Conservation (phyloP, 176 grass and related monocot species). For the Zoysia japonica region DNA sequence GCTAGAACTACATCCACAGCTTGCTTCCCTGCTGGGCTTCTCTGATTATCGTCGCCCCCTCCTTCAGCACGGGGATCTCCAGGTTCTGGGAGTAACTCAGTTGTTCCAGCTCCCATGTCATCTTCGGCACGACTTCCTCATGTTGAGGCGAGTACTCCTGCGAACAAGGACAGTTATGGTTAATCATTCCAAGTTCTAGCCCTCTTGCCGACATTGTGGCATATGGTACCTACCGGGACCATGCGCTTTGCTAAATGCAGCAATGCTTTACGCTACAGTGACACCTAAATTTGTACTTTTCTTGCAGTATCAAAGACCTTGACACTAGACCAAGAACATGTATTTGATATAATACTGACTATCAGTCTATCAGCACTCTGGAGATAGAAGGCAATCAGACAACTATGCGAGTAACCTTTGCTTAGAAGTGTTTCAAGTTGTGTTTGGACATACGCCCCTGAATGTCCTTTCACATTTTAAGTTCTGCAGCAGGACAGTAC, state of each 20-base stretch:
- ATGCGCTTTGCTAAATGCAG: slow-evolving; percentile 7
- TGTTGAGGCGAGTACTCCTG: slow-evolving; percentile 48
- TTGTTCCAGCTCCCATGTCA: slow-evolving; percentile 43
- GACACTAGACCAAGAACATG: slow-evolving; percentile 22
- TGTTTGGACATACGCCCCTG: slow-evolving; percentile 15
- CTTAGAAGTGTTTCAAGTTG: background rate
- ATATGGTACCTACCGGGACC: background rate
- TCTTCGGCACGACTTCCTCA: slow-evolving; percentile 36
- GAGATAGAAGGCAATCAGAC: background rate
- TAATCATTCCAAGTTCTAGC: background rate
- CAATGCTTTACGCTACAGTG: background rate
- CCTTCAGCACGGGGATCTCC: slow-evolving; percentile 31
- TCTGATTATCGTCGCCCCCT: slow-evolving; percentile 23
- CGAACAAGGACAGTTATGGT: background rate
- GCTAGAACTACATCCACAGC: slow-evolving; percentile 35
- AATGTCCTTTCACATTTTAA: slow-evolving; percentile 8
- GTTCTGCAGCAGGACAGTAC: background rate
- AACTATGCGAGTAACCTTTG: slow-evolving; percentile 16
- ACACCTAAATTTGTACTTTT: slow-evolving; percentile 13
- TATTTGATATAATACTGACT: background rate
- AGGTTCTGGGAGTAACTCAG: slow-evolving; percentile 23
- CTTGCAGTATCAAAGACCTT: slow-evolving; percentile 10
- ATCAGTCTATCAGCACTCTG: background rate
- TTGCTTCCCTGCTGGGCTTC: slow-evolving; percentile 31
- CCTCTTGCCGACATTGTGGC: background rate